These are phyloP conservation scores for Thalassiosira exigua DNA, from an alignment of 352 stramenopile species.

Conservation along the genomic window DNA sequence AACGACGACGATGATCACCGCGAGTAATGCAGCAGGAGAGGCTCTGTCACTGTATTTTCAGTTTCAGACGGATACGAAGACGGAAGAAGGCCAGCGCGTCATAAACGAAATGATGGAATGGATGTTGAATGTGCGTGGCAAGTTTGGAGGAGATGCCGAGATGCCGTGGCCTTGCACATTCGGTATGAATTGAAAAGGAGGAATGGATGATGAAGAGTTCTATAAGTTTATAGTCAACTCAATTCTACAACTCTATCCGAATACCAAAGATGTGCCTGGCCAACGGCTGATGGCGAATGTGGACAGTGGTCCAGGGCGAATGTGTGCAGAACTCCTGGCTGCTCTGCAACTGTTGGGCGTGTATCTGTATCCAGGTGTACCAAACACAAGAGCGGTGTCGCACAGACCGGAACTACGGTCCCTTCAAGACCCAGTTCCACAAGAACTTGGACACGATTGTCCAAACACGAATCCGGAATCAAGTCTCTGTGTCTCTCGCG, in stretches of 20 bases:
- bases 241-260: slow-evolving; percentile 20
- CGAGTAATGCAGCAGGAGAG: slow-evolving; percentile 27
- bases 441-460: slow-evolving; percentile 6
- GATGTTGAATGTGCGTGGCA: neutral
- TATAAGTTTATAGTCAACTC: slow-evolving; percentile 15
- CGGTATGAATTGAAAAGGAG: slow-evolving; percentile 41
- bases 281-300: slow-evolving; percentile 29
- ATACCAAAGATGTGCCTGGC: slow-evolving; percentile 18
- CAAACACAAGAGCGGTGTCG: slow-evolving; percentile 39
- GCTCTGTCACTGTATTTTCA: slow-evolving; percentile 28
- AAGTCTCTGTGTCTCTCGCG: neutral
- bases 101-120: neutral
- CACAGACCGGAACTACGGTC: slow-evolving; percentile 33
- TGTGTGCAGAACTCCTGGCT: slow-evolving; percentile 6
- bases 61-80: slow-evolving; percentile 25
- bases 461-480: neutral
- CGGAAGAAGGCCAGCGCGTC: slow-evolving; percentile 1
- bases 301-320: slow-evolving; percentile 31
- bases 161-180: neutral
- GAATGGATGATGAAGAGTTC: slow-evolving; percentile 43
- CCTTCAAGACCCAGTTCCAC: slow-evolving; percentile 22
- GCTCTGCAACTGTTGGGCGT: slow-evolving; percentile 13
- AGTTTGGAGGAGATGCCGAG: slow-evolving; percentile 25
- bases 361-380: slow-evolving; percentile 43
- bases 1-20: slow-evolving; percentile 28